Base-by-base conservation (phyloP, 768 basidiomycete species). In the Russula ochroleuca region DNA sequence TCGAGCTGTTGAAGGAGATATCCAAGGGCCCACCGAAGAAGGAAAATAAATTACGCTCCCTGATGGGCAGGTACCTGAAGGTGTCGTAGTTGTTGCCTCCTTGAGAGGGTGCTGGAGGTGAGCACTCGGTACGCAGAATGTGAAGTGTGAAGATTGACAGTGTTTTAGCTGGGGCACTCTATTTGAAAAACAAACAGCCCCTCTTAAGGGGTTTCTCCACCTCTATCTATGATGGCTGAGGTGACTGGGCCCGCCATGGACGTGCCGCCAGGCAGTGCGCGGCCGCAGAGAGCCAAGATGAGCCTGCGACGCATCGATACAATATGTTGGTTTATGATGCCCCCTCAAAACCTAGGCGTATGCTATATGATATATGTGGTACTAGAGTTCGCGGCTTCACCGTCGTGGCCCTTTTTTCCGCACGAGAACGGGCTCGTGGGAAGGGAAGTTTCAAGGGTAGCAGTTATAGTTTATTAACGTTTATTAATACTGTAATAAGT, bases 11-110 rank as follows among this genome's bases (percentile, higher is more conserved):
- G 61, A 60, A 55, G 31, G 60, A 62, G 61, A 67, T 59, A 56
- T 59, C 58, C 10, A 45, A 49, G 9, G 59, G 61, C 25, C 64
- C 67, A 8, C 52, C 51, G 53, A 68, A 68, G 61, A 68, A 68
- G 43, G 68, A 68, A 58, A 73, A 72, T 56, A 71, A 73, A 55
- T 51, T 75, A 63, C 73, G 72, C 52, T 67, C 64, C 28, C 70
- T 72, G 37, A 67, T 70, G 69, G 64, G 69, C 48, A 57, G 49
- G 23, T 62, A 62, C 61, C 45, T 62, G 25, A 65, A 57, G 38
- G 64, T 62, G 57, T 62, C 64, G 31, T 68, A 68, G 64, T 37
- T 2, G 49, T 11, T 25, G 21, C 57, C 38, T 51, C 38, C 40
- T 53, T 13, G 40, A 41, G 40, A 38, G 38, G 35, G 48, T 45